Percentiles rank a stretch among this genome's conserved stretches.
phyloP scores from a whole-genome alignment of 495 filamentous ascomycete genomes.

The Penicillium silybi region DNA sequence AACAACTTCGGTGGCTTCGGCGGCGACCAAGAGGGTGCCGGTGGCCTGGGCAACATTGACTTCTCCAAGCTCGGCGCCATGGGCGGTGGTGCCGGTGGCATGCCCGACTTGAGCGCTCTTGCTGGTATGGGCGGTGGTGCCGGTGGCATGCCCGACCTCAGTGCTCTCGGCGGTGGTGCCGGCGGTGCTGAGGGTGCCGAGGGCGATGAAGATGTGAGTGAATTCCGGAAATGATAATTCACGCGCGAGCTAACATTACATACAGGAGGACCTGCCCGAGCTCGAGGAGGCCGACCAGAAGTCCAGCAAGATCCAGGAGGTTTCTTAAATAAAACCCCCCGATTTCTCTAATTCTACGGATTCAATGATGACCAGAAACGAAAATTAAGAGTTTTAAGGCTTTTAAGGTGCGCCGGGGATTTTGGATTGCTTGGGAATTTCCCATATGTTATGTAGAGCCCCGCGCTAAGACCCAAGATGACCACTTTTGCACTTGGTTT shows the following conservation, averaged over 20 bases:
- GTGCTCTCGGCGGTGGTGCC: slow-evolving; percentile 41
- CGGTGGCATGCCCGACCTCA: slow-evolving; percentile 41
- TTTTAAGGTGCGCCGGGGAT: slow-evolving; percentile 11
- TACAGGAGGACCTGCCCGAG: slow-evolving; percentile 62
- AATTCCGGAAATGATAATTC: slow-evolving; percentile 28
- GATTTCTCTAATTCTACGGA: slow-evolving; percentile 13
- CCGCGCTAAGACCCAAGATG: slow-evolving; percentile 8
- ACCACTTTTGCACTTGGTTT: not conserved
- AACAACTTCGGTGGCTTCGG: slow-evolving; percentile 67
- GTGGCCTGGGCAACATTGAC: slow-evolving; percentile 61
- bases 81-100: slow-evolving; percentile 39
- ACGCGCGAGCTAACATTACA: slow-evolving; percentile 33
- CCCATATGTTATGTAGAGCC: slow-evolving; percentile 14
- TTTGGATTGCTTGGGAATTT: slow-evolving; percentile 18
- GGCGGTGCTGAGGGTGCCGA: slow-evolving; percentile 50
- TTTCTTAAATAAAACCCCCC: slow-evolving; percentile 36
- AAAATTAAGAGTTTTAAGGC: slow-evolving; percentile 19
- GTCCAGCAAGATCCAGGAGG: slow-evolving; percentile 55
- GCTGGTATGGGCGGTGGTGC: slow-evolving; percentile 38
- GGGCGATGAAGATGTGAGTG: slow-evolving; percentile 55
- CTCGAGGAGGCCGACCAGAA: slow-evolving; percentile 50
- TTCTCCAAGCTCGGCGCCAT: slow-evolving; percentile 80
- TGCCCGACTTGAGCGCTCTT: slow-evolving; percentile 46
- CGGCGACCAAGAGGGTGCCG: slow-evolving; percentile 47
- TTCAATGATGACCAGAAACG: slow-evolving; percentile 27